phyloP scores from a whole-genome alignment of 2,329 filamentous ascomycete genomes.

The Ophiostoma pallidulum region DNA sequence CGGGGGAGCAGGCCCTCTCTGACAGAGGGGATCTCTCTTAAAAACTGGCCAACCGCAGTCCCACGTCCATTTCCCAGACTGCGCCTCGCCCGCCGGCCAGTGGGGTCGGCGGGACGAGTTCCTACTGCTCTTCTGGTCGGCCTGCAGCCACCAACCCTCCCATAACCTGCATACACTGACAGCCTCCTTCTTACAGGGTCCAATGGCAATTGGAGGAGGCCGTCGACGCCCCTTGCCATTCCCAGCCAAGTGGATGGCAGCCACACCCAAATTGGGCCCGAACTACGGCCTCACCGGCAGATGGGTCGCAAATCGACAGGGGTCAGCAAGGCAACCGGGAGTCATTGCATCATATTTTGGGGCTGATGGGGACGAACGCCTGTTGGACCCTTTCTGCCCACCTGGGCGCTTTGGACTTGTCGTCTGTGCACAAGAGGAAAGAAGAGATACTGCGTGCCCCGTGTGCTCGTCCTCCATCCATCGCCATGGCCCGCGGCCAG shows the following conservation, averaged over 20 bases:
- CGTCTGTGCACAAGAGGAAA: no score
- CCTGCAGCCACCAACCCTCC: no score
- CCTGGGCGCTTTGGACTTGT: not conserved
- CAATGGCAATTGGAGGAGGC: not conserved
- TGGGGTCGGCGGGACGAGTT: not conserved
- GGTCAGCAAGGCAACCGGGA: no score
- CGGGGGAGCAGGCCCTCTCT: not conserved
- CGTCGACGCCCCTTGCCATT: constrained; percentile 1
- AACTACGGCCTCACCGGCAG: constrained; percentile 14
- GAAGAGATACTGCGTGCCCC: no score
- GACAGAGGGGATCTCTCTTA: no score
- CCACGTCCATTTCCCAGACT: not conserved
- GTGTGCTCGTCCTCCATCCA: not conserved
- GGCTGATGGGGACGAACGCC: not conserved
- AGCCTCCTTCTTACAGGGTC: no score
- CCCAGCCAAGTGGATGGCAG: constrained; percentile 10
- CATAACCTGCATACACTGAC: no score
- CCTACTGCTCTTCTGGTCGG: no score
- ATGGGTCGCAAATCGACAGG: constrained; percentile 5
- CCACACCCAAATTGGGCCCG: not conserved
- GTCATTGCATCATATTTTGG: constrained; percentile 11
- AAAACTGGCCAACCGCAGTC: constrained; percentile 2
- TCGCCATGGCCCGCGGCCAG: no score
- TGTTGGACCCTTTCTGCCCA: no score
- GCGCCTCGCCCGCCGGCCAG: constrained; percentile 4